Evolutionary conservation across 2,329 filamentous ascomycete species (phyloP).

Genomic region (Colletotrichum cuscutae): DNA sequence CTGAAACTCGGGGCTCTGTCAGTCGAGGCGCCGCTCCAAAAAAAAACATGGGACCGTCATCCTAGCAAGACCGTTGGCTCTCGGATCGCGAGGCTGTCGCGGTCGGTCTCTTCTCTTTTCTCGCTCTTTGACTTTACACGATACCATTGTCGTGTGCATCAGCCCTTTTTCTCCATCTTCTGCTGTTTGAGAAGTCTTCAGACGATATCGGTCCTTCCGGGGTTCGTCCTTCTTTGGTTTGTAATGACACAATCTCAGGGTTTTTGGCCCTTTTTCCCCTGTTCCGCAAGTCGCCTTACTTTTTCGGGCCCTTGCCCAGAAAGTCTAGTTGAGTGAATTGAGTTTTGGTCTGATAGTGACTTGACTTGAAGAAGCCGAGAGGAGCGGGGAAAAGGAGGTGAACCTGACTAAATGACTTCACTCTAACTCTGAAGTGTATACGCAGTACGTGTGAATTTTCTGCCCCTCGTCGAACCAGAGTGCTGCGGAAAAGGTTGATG

Average conservation of each 20-base stretch:
- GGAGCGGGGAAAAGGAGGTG: neutral
- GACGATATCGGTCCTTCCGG: neutral
- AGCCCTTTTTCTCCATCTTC: neutral
- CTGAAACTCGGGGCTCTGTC: slow-evolving; percentile 29
- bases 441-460: no score
- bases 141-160: neutral
- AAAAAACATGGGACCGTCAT: slow-evolving; percentile 3
- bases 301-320: no score
- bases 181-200: neutral
- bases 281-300: slow-evolving; percentile 2
- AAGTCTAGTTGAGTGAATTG: no score
- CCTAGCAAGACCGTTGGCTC: neutral
- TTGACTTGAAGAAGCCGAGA: no score
- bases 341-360: slow-evolving; percentile 30
- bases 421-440: neutral
- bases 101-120: neutral
- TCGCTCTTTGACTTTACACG: neutral
- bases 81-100: neutral
- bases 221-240: neutral
- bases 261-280: neutral
- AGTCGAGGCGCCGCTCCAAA: neutral
- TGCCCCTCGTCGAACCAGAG: neutral
- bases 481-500: neutral
- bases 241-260: neutral
- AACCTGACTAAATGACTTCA: neutral